These are phyloP conservation scores for Gossypium gossypioides DNA, from an alignment of 441 rosid genomes.

Conservation along the genomic window DNA sequence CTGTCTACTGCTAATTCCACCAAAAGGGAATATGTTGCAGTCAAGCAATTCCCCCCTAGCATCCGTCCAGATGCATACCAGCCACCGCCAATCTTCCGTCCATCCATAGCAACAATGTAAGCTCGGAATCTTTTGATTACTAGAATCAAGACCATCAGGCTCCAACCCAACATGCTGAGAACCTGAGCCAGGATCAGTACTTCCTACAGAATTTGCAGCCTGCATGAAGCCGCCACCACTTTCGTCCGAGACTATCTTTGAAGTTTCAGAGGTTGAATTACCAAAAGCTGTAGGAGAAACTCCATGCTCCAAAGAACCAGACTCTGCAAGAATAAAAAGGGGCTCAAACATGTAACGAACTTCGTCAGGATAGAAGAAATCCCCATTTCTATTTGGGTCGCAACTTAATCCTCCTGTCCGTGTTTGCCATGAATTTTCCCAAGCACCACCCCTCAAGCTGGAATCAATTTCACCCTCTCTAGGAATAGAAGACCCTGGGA, in stretches of 20 bases:
- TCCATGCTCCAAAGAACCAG: constrained; percentile 88
- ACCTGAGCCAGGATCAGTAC: constrained; percentile 52
- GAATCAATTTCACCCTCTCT: constrained; percentile 92
- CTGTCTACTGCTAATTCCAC: constrained; percentile 98
- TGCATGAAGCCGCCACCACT: constrained; percentile 53
- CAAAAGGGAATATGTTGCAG: constrained; percentile 93
- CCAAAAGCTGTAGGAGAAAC: constrained; percentile 49
- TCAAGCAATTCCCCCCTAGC: constrained; percentile 97
- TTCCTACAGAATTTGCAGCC: constrained; percentile 47
- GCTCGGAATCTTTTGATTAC: constrained; percentile 66
- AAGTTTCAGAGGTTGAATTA: constrained; percentile 48
- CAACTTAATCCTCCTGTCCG: constrained; percentile 73
- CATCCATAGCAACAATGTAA: constrained; percentile 99
- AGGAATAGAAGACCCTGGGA: constrained; percentile 66
- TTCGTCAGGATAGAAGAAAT: constrained; percentile 56
- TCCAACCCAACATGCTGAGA: constrained; percentile 69
- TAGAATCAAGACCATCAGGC: constrained; percentile 42
- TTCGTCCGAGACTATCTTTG: constrained; percentile 59
- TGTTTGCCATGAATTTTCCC: constrained; percentile 94
- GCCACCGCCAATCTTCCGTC: constrained; percentile 99
- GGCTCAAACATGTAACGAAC: constrained; percentile 85
- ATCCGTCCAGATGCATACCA: constrained; percentile 97
- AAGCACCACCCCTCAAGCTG: constrained; percentile 61
- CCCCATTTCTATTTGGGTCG: constrained; percentile 81
- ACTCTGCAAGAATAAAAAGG: constrained; percentile 89